Conservation (phyloP, 176 grass and related monocot species). For the Ampelocalamus luodianensis region DNA sequence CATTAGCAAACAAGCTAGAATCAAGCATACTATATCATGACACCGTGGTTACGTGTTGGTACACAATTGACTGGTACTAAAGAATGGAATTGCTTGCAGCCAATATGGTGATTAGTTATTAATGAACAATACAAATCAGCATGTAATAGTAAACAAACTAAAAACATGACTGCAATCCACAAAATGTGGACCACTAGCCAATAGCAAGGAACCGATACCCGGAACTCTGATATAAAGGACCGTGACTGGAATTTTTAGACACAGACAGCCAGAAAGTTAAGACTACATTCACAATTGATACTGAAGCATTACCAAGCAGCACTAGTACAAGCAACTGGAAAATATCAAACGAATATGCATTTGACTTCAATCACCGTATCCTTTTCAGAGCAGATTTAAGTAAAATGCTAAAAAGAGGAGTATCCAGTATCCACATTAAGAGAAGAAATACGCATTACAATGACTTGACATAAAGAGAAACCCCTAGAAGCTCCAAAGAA, state of each 20-base stretch:
- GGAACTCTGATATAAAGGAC: slow-evolving; percentile 21
- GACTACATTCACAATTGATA: not conserved
- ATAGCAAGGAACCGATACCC: not conserved
- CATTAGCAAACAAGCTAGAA: slow-evolving; percentile 17
- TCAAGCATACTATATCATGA: not conserved
- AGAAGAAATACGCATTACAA: not conserved
- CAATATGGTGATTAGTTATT: not conserved
- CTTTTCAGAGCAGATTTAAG: not conserved
- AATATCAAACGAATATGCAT: slow-evolving; percentile 19
- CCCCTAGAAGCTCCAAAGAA: not conserved
- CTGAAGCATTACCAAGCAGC: slow-evolving; percentile 25
- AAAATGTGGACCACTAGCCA: not conserved
- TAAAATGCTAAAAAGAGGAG: slow-evolving; percentile 29
- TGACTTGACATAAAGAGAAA: slow-evolving; percentile 1
- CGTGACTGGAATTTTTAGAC: slow-evolving; percentile 19
- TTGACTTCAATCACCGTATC: not conserved
- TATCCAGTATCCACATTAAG: not conserved
- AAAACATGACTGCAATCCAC: not conserved
- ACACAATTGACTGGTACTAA: not conserved
- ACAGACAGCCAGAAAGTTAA: slow-evolving; percentile 18
- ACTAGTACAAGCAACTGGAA: slow-evolving; percentile 7
- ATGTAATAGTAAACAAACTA: slow-evolving; percentile 29
- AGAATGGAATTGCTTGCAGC: slow-evolving; percentile 4
- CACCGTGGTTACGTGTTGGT: not conserved
- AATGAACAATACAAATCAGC: slow-evolving; percentile 12